phyloP scores from a whole-genome alignment of 2,329 filamentous ascomycete species.

The Sclerotinia trifoliorum region DNA sequence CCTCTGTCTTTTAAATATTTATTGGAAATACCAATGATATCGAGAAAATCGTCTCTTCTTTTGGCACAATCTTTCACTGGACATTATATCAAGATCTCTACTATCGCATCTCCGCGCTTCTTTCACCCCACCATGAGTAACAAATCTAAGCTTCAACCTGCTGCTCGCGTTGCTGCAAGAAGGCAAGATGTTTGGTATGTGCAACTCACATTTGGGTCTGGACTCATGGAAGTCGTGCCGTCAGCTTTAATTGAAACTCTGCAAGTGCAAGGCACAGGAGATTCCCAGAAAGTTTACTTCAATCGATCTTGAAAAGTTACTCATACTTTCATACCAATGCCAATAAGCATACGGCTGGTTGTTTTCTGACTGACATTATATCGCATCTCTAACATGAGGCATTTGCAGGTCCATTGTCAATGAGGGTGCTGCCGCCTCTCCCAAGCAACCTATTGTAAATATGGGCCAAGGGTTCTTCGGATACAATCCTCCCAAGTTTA shows the following conservation, averaged over 20 bases:
- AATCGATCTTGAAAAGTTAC: background rate
- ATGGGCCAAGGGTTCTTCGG: slow-evolving; percentile 75
- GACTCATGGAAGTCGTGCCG: background rate
- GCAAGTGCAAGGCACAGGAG: background rate
- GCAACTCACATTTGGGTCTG: background rate
- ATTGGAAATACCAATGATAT: slow-evolving; percentile 24
- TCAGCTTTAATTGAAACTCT: background rate
- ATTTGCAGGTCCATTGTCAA: slow-evolving; percentile 60
- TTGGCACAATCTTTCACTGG: slow-evolving; percentile 15
- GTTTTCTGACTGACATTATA: background rate
- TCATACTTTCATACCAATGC: background rate
- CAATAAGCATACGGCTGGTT: background rate
- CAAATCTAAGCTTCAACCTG: slow-evolving; percentile 48
- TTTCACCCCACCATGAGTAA: slow-evolving; percentile 36
- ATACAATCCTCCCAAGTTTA: slow-evolving; percentile 91
- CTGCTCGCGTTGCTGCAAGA: slow-evolving; percentile 52
- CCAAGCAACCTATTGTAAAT: slow-evolving; percentile 63
- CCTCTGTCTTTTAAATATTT: background rate
- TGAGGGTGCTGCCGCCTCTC: slow-evolving; percentile 61
- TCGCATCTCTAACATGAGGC: slow-evolving; percentile 4
- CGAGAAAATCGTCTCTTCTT: slow-evolving; percentile 20
- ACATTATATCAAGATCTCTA: slow-evolving; percentile 6
- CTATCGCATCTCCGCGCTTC: slow-evolving; percentile 23
- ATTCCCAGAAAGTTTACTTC: background rate
- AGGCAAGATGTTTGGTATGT: slow-evolving; percentile 58